Percentiles rank a stretch among this genome's conserved stretches.
phyloP scores from a whole-genome alignment of 331 rosid genomes.

The Acacia pycnantha region DNA sequence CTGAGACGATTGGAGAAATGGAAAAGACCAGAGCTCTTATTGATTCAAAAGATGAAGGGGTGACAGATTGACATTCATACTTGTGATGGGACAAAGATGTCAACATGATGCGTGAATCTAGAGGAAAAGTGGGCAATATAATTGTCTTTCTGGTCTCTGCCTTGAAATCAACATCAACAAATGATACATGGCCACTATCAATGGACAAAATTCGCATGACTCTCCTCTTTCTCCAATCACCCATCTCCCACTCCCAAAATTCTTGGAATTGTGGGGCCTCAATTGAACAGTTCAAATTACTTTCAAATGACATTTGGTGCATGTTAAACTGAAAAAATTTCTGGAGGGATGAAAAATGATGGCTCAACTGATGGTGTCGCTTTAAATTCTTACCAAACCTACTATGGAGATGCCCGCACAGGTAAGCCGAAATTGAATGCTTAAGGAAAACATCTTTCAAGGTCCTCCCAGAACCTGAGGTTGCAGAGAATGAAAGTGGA shows the following conservation, averaged over 20 bases:
- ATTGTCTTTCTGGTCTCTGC: constrained; percentile 50
- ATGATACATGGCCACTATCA: constrained; percentile 77
- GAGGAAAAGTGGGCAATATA: constrained; percentile 86
- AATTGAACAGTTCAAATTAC: constrained; percentile 55
- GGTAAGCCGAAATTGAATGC: constrained; percentile 81
- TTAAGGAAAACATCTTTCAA: constrained; percentile 72
- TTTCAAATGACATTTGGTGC: constrained; percentile 47
- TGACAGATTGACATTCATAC: constrained; percentile 58
- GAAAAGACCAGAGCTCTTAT: constrained; percentile 87
- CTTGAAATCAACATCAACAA: constrained; percentile 72
- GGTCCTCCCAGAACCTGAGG: constrained; percentile 70
- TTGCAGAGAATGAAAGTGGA: constrained; percentile 81
- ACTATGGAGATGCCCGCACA: constrained; percentile 94
- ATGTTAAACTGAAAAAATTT: constrained; percentile 64
- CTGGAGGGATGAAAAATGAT: constrained; percentile 39
- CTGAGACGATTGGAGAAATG: constrained; percentile 54
- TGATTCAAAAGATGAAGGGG: constrained; percentile 57
- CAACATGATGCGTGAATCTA: constrained; percentile 82
- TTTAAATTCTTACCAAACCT: constrained; percentile 82
- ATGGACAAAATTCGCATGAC: constrained; percentile 81
- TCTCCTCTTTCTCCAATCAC: constrained; percentile 91
- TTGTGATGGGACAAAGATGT: constrained; percentile 46
- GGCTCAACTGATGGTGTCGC: constrained; percentile 67
- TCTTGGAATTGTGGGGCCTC: constrained; percentile 50
- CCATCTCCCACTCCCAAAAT: constrained; percentile 99